Evolutionary conservation across 192 early-diverging fungal species (phyloP).

Genomic region (Phycomyces blakesleeanus): DNA sequence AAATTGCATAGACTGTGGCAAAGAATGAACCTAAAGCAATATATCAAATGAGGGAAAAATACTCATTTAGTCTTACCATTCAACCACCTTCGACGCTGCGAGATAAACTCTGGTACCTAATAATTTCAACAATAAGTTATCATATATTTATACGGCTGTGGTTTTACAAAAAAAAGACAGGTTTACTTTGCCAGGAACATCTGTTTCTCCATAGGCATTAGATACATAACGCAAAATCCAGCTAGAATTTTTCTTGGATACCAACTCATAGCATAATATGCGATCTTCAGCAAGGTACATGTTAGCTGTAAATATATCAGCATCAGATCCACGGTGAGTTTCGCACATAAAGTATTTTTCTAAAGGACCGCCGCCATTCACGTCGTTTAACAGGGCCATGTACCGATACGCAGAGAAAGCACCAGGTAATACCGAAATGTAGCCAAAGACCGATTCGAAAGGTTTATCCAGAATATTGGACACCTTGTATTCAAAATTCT

Average conservation of each 20-base stretch:
- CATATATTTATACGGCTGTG: not conserved
- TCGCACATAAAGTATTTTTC: constrained; percentile 76
- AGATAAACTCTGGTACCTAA: constrained; percentile 65
- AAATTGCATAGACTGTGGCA: constrained; percentile 63
- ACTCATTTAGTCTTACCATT: constrained; percentile 43
- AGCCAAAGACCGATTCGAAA: constrained; percentile 81
- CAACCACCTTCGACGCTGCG: constrained; percentile 78
- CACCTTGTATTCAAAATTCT: constrained; percentile 75
- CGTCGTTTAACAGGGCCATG: constrained; percentile 64
- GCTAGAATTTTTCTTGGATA: constrained; percentile 61
- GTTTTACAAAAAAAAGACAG: not conserved
- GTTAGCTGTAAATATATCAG: constrained; percentile 71
- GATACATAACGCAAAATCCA: constrained; percentile 77
- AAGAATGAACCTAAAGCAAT: constrained; percentile 56
- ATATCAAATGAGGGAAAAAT: too few relatives aligned
- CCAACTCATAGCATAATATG: constrained; percentile 82
- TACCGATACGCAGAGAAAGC: constrained; percentile 86
- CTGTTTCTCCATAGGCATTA: constrained; percentile 72
- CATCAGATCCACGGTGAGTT: constrained; percentile 45
- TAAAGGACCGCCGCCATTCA: constrained; percentile 56
- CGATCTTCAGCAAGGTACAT: constrained; percentile 85
- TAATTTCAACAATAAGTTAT: not conserved
- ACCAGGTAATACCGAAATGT: constrained; percentile 83
- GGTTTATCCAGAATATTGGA: constrained; percentile 66
- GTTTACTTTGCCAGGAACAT: constrained; percentile 67